These are phyloP conservation scores for Akebia trifoliata DNA, from an alignment of 164 flowering plant genomes.

Conservation along the genomic window DNA sequence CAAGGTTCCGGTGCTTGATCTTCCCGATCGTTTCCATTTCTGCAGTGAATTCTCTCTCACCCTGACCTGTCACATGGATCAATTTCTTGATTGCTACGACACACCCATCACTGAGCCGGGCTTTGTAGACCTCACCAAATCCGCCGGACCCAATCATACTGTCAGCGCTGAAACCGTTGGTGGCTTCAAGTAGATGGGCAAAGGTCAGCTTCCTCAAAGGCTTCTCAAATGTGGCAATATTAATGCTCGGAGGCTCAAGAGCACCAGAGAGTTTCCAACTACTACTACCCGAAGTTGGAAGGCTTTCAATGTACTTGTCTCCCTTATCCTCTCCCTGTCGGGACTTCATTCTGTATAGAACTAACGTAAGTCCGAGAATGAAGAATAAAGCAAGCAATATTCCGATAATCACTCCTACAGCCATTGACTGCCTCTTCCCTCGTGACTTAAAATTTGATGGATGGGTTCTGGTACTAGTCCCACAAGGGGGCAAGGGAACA, in stretches of 20 bases:
- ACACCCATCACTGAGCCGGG: slow-evolving; percentile 67
- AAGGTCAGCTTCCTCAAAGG: slow-evolving; percentile 83
- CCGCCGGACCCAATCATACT: slow-evolving; percentile 84
- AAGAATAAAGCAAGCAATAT: slow-evolving; percentile 39
- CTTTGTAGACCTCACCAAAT: slow-evolving; percentile 90
- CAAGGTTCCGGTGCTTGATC: slow-evolving; percentile 76
- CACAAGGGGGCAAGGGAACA: slow-evolving; percentile 64
- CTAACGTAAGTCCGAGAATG: slow-evolving; percentile 38
- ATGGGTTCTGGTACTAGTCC: slow-evolving; percentile 23
- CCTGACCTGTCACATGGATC: slow-evolving; percentile 68
- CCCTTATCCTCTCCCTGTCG: slow-evolving; percentile 37
- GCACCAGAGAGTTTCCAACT: slow-evolving; percentile 79
- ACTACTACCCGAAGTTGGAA: slow-evolving; percentile 69
- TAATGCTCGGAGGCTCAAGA: slow-evolving; percentile 85
- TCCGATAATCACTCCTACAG: slow-evolving; percentile 51
- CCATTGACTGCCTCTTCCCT: slow-evolving; percentile 32
- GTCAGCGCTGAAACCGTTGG: slow-evolving; percentile 77
- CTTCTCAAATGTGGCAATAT: slow-evolving; percentile 84
- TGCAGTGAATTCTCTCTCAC: slow-evolving; percentile 79
- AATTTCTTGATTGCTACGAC: slow-evolving; percentile 88
- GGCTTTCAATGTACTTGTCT: slow-evolving; percentile 70
- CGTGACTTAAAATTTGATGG: slow-evolving; percentile 9
- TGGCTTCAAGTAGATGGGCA: slow-evolving; percentile 81
- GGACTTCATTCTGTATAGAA: slow-evolving; percentile 38
- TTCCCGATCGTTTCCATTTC: slow-evolving; percentile 90